Percentiles rank a stretch among this genome's conserved stretches.
phyloP scores from a whole-genome alignment of 1,284 basidiomycete species.

The Pulchroboletus neoregius region DNA sequence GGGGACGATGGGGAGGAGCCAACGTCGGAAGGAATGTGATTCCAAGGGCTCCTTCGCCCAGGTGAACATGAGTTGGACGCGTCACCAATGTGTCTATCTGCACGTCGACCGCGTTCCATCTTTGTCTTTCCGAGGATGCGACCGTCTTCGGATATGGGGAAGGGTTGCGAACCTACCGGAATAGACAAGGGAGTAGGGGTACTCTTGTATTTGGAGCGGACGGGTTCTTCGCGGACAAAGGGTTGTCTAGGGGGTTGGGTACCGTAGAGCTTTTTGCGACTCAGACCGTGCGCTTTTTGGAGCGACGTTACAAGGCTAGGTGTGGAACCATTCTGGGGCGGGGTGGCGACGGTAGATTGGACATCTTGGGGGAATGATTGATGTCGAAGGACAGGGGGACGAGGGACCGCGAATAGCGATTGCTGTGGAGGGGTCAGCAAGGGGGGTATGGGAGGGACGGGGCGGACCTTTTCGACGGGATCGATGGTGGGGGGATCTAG shows the following conservation, averaged over 20 bases:
- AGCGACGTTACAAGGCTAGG: constrained; percentile 51
- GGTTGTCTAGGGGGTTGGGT: constrained; percentile 44
- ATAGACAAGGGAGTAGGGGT: constrained; percentile 32
- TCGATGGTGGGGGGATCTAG: constrained; percentile 6
- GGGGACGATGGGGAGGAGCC: constrained; percentile 28
- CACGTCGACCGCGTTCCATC: constrained; percentile 26
- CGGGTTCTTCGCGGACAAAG: constrained; percentile 48
- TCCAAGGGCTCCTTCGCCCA: constrained; percentile 25
- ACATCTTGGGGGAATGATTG: constrained; percentile 32
- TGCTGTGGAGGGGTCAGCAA: constrained; percentile 18
- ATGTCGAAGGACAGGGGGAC: constrained; percentile 28
- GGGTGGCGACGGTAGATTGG: constrained; percentile 7
- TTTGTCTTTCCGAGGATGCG: constrained; percentile 22
- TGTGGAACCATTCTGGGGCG: constrained; percentile 11
- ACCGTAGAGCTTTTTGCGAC: constrained; percentile 61
- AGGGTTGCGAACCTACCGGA: constrained; percentile 32
- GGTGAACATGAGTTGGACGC: constrained; percentile 21
- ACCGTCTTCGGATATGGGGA: constrained; percentile 22
- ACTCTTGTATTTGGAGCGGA: constrained; percentile 32
- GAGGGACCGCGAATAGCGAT: constrained; percentile 17
- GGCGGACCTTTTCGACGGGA: constrained; percentile 15
- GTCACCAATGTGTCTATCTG: constrained; percentile 20
- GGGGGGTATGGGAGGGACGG: background rate
- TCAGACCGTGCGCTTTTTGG: constrained; percentile 56
- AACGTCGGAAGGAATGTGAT: constrained; percentile 23